Percentiles rank a stretch among this genome's conserved stretches.
These are phyloP conservation scores for Musa itinerans DNA, from an alignment of 176 grass and related monocot genomes.

Conservation along the genomic window DNA sequence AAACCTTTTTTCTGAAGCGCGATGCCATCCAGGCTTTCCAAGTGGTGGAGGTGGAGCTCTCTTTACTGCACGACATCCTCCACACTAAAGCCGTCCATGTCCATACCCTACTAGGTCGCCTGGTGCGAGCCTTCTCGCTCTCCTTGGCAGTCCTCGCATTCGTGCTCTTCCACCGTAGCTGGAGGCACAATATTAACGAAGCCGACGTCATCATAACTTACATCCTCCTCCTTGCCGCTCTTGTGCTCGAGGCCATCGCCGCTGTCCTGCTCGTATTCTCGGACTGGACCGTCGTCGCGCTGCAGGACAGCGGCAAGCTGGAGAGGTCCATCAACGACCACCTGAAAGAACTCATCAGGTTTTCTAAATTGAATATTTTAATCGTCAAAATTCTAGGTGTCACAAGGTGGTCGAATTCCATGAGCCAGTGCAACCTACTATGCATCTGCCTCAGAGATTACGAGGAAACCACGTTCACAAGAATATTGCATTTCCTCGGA, in stretches of 20 bases:
- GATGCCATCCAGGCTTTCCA: not conserved
- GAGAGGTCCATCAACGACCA: not conserved
- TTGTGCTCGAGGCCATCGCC: conserved; percentile 25
- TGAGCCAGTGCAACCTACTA: conserved; percentile 25
- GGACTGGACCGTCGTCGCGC: conserved; percentile 16
- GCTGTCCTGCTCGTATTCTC: conserved; percentile 20
- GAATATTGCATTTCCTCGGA: not conserved
- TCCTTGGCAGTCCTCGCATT: not conserved
- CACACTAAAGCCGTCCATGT: conserved; percentile 31
- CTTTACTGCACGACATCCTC: conserved; percentile 28
- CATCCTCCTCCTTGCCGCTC: conserved; percentile 23
- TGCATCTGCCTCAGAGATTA: conserved; percentile 8
- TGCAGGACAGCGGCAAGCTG: not conserved
- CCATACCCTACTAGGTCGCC: not conserved
- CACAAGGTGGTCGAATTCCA: conserved; percentile 38
- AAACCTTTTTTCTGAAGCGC: not conserved
- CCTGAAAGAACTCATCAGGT: not conserved
- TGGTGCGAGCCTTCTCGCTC: conserved; percentile 12
- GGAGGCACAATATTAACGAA: not conserved
- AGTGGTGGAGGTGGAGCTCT: conserved; percentile 39
- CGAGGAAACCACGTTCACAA: not conserved
- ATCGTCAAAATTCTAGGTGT: not conserved
- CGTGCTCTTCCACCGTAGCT: not conserved
- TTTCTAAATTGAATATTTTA: not conserved
- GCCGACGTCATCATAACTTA: conserved; percentile 32